Evolutionary conservation across 805 yeast species (phyloP), one percentile per base, ranked within the genome.

Genomic region (Priceomyces medius): DNA sequence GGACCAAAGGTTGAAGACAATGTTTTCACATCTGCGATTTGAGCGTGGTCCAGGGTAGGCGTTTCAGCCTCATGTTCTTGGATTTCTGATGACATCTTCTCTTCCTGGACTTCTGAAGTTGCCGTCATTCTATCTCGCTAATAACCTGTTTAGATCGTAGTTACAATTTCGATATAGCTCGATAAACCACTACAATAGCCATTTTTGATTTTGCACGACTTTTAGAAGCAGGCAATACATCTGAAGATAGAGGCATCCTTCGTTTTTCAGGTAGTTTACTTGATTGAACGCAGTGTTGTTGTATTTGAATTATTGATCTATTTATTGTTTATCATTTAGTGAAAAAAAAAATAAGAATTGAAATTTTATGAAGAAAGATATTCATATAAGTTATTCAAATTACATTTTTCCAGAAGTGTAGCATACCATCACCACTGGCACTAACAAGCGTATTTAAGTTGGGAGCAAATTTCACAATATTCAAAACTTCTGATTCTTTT

Each of bases 331-430:
- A n/a, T n/a, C n/a, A n/a, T n/a, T n/a, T n/a, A n/a, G n/a, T n/a
- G n/a, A n/a, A n/a, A n/a, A n/a, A n/a, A n/a, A n/a, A n/a, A n/a
- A n/a, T n/a, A n/a, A n/a, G n/a, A n/a, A n/a, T n/a, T n/a, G n/a
- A n/a, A n/a, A n/a, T n/a, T n/a, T n/a, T n/a, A n/a, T n/a, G n/a
- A n/a, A n/a, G n/a, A n/a, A n/a, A n/a, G n/a, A n/a, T n/a, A n/a
- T 26, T n/a, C n/a, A 4, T n/a, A 26, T 10, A n/a, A n/a, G 29
- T 26, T 9, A 4, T 10, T 32, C 42, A 50, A 12, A 50, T 26
- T n/a, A 47, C 49, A 27, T 45, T 50, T 20, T 59, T 52, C 64
- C 64, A 59, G n/a, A 51, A 16, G 39, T 56, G 54, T 13, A 58
- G 21, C 12, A 10, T 14, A 7, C 61, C 62, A 24, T 42, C 44